phyloP scores from a whole-genome alignment of 1,284 basidiomycete species.

The Hortiboletus rubellus region DNA sequence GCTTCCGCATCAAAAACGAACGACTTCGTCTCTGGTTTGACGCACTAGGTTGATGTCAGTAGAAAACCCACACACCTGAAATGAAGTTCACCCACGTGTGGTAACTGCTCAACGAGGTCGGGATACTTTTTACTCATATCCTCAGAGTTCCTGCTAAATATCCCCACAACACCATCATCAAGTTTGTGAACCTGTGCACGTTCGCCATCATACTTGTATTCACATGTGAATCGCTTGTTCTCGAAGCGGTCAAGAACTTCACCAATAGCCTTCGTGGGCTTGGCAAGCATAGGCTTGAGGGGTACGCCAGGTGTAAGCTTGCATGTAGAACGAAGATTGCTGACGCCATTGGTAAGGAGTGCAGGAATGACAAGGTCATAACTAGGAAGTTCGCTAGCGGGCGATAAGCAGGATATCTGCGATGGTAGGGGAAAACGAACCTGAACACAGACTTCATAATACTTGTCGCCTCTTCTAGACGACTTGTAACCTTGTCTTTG shows the following conservation, averaged over 20 bases:
- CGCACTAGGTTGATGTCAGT: slow-evolving; percentile 55
- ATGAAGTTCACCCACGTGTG: slow-evolving; percentile 55
- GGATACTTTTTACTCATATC: slow-evolving; percentile 99
- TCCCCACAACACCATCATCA: slow-evolving; percentile 75
- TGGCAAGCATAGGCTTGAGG: slow-evolving; percentile 99
- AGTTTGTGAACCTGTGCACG: slow-evolving; percentile 88
- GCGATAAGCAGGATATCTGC: slow-evolving; percentile 1
- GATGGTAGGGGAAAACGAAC: slow-evolving; percentile 41
- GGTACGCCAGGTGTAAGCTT: slow-evolving; percentile 95
- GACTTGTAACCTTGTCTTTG: slow-evolving; percentile 69
- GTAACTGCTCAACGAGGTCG: slow-evolving; percentile 92
- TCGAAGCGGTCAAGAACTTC: slow-evolving; percentile 98
- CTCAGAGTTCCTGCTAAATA: slow-evolving; percentile 98
- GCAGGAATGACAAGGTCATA: slow-evolving; percentile 96
- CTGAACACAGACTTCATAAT: slow-evolving; percentile 92
- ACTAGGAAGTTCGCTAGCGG: slow-evolving; percentile 82
- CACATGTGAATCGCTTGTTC: slow-evolving; percentile 94
- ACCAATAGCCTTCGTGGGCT: slow-evolving; percentile 98
- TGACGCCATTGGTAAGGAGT: slow-evolving; percentile 78
- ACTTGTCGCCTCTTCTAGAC: slow-evolving; percentile 79
- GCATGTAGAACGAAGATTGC: slow-evolving; percentile 71
- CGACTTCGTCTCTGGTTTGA: slow-evolving; percentile 78
- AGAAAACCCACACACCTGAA: background rate
- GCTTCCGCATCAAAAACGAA: slow-evolving; percentile 97
- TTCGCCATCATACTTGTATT: slow-evolving; percentile 99